Evolutionary conservation across 331 rosid species (phyloP).

Genomic region (Cydonia oblonga): DNA sequence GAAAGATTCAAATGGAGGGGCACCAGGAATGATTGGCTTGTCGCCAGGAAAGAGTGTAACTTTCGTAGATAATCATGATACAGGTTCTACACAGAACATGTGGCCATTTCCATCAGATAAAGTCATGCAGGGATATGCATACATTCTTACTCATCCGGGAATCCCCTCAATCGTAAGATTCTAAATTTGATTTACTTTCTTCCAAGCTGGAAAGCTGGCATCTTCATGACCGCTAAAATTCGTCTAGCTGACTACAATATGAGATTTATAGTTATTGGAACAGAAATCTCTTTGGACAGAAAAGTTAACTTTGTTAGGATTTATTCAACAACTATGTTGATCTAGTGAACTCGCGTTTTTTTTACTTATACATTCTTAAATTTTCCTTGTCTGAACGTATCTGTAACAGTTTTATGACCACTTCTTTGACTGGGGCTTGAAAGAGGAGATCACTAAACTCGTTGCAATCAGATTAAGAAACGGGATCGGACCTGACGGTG

Average conservation of each 20-base stretch:
- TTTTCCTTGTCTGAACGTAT: background rate
- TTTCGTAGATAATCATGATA: slow-evolving; percentile 21
- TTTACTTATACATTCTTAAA: too few relatives aligned
- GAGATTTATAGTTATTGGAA: too few relatives aligned
- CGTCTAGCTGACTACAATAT: too few relatives aligned
- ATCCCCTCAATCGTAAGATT: too few relatives aligned
- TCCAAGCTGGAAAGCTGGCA: too few relatives aligned
- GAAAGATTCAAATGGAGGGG: slow-evolving; percentile 4
- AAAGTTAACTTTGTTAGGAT: too few relatives aligned
- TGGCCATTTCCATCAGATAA: slow-evolving; percentile 12
- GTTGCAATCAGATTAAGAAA: slow-evolving; percentile 8
- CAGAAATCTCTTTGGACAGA: too few relatives aligned
- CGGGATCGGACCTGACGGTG: slow-evolving; percentile 9
- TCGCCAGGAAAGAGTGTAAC: slow-evolving; percentile 15
- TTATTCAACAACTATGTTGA: too few relatives aligned
- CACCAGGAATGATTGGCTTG: slow-evolving; percentile 19
- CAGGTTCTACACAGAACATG: background rate
- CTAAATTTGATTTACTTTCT: too few relatives aligned
- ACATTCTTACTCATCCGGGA: slow-evolving; percentile 22
- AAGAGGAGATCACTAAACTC: background rate
- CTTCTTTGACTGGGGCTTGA: slow-evolving; percentile 6
- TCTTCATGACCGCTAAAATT: too few relatives aligned
- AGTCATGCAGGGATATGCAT: slow-evolving; percentile 18
- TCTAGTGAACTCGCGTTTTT: too few relatives aligned
- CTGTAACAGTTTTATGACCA: slow-evolving; percentile 19